Base-by-base conservation (phyloP, 306 rosid species). In the Benincasa hispida region DNA sequence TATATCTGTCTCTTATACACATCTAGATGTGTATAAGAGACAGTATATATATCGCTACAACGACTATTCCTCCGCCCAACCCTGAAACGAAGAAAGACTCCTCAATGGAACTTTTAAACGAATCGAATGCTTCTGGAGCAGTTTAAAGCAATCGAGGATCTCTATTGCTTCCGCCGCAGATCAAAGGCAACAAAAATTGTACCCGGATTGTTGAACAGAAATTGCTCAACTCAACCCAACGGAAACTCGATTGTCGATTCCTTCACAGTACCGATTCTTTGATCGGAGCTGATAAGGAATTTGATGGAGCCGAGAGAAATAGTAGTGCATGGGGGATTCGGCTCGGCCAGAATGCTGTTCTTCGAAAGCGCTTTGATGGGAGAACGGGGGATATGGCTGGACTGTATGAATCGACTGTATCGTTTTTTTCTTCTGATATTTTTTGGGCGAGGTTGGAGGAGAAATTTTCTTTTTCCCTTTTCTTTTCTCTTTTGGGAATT, bases 341-440 rank as follows among this genome's bases (percentile, higher is more conserved):
- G 42, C 25, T 25, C 2, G 25, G 41, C 58, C 37, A 30, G 17
- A 70, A 70, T 25, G 58, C 25, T 47, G 58, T 47, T 70, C 58
- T 47, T 50, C 25, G 17, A 45, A 22, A 39, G 58, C 8, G 14
- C 8, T 2, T 41, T 42, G 75, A 69, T 47, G 76, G 58, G 55
- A 14, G 28, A 39, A 42, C 32, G 74, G 39, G 34, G 57, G 37
- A 6, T 69, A 45, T 6, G 19, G 57, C 54, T 67, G 74, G 75
- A 24, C 75, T 69, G 54, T 69, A 41, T 69, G 74, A 69, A 45
- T 69, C 75, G 57, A 69, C 14, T 69, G 58, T 8, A 67, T 67
- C 74, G 53, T 37, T 37, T n/a, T 59, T 59, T 14, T 7, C 13
- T 14, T 7, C 13, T 28, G 69, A 62, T 62, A 62, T 62, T 62